Percentiles rank a stretch among this genome's conserved stretches.
These are phyloP conservation scores for Fusarium denticulatum DNA, from an alignment of 2,329 filamentous ascomycete species.

Conservation along the genomic window DNA sequence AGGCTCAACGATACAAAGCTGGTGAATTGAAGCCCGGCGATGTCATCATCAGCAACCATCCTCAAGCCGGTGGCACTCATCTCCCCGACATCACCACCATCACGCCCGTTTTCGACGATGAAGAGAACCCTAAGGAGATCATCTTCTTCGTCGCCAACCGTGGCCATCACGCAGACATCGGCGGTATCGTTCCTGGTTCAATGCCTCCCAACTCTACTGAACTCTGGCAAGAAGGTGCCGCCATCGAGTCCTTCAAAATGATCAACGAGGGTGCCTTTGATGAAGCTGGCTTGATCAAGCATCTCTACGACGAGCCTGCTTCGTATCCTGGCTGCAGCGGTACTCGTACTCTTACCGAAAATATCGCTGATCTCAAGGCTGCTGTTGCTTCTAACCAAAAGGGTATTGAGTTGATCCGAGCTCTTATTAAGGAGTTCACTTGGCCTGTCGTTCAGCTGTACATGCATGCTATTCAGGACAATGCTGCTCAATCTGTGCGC, in stretches of 20 bases:
- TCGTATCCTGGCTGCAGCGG: constrained; percentile 60
- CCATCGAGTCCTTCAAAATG: constrained; percentile 57
- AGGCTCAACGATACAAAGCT: constrained; percentile 29
- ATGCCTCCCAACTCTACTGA: constrained; percentile 77
- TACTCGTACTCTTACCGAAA: constrained; percentile 77
- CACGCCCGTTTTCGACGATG: constrained; percentile 45
- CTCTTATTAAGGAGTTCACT: constrained; percentile 80
- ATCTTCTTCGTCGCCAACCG: constrained; percentile 49
- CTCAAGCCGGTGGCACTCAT: constrained; percentile 43
- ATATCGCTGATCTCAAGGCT: constrained; percentile 86
- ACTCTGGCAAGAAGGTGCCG: constrained; percentile 67
- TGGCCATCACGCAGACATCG: constrained; percentile 49
- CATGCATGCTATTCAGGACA: constrained; percentile 84
- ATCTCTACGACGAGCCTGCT: constrained; percentile 55
- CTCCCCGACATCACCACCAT: constrained; percentile 44
- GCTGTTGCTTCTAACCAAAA: constrained; percentile 88
- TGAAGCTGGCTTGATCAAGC: constrained; percentile 66
- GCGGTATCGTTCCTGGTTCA: constrained; percentile 75
- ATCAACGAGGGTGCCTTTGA: constrained; percentile 42
- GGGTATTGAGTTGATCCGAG: constrained; percentile 79
- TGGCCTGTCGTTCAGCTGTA: constrained; percentile 83
- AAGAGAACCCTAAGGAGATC: constrained; percentile 42
- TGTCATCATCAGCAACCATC: constrained; percentile 38
- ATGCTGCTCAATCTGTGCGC: constrained; percentile 80
- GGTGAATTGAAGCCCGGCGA: constrained; percentile 36